These are phyloP conservation scores for Pyricularia sp. DNA, from an alignment of 2,329 filamentous ascomycete species.

Conservation along the genomic window DNA sequence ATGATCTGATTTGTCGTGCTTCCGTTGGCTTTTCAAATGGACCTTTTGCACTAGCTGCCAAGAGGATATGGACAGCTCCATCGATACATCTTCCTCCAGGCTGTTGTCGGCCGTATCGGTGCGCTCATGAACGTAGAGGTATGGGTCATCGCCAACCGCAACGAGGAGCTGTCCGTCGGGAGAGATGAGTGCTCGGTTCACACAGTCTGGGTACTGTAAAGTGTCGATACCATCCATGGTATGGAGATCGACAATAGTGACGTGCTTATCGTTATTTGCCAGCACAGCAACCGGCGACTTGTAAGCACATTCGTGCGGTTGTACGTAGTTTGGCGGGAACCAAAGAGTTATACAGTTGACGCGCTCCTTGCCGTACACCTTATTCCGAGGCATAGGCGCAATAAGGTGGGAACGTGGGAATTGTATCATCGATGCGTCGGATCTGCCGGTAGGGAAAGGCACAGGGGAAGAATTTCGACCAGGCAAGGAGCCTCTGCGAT, in stretches of 20 bases:
- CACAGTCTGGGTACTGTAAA: conserved; percentile 65
- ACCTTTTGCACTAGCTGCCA: conserved; percentile 41
- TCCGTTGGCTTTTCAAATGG: conserved; percentile 43
- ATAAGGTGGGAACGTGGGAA: conserved; percentile 28
- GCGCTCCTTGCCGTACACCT: conserved; percentile 44
- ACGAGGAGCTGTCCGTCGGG: conserved; percentile 71
- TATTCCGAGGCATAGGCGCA: conserved; percentile 34
- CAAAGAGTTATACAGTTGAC: conserved; percentile 55
- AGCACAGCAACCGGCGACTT: conserved; percentile 51
- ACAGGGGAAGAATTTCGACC: conserved; percentile 8
- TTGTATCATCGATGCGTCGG: conserved; percentile 20
- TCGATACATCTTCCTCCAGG: neutral
- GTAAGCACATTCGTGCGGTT: conserved; percentile 26
- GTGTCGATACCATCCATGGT: conserved; percentile 52
- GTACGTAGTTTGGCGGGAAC: conserved; percentile 32
- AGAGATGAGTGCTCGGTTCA: conserved; percentile 91
- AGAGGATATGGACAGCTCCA: conserved; percentile 18
- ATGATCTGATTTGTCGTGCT: conserved; percentile 39
- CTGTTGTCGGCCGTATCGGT: conserved; percentile 10
- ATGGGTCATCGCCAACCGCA: conserved; percentile 78
- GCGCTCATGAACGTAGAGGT: conserved; percentile 68
- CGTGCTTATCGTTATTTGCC: conserved; percentile 83
- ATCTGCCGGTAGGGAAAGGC: conserved; percentile 16
- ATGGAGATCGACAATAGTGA: conserved; percentile 68
- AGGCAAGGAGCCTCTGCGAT: conserved; percentile 8